Conservation (phyloP, 192 early-diverging fungal genomes). For the Coemansia nantahalensis region DNA sequence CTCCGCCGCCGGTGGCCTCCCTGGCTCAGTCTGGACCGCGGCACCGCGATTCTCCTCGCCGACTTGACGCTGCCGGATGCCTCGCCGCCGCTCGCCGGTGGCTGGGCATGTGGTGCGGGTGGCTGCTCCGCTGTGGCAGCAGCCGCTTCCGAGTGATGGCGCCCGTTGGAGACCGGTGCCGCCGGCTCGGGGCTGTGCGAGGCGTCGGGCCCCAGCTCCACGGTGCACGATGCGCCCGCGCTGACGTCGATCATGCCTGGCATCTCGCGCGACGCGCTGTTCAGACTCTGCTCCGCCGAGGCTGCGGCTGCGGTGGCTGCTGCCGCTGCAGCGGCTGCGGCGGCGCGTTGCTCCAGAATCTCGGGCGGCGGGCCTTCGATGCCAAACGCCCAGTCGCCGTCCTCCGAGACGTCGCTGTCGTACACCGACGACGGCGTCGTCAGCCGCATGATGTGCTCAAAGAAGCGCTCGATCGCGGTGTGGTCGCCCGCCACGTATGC, state of each 20-base stretch:
- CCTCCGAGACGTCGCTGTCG: slow-evolving; percentile 33
- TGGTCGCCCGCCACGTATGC: slow-evolving; percentile 47
- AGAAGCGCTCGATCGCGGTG: slow-evolving; percentile 48
- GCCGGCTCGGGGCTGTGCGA: too few species aligned
- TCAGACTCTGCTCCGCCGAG: not conserved
- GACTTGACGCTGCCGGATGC: not conserved
- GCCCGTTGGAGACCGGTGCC: not conserved
- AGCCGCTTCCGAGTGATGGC: not conserved
- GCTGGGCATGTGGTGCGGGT: too few species aligned
- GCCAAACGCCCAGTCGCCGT: slow-evolving; percentile 51
- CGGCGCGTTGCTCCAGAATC: slow-evolving; percentile 14
- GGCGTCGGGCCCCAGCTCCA: slow-evolving; percentile 4
- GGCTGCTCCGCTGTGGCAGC: slow-evolving; percentile 3
- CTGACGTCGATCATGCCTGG: slow-evolving; percentile 38
- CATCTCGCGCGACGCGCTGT: slow-evolving; percentile 21
- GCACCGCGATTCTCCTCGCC: slow-evolving; percentile 21
- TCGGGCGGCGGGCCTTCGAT: slow-evolving; percentile 45
- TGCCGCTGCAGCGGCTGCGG: not conserved
- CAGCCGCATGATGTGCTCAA: slow-evolving; percentile 46
- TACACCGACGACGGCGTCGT: slow-evolving; percentile 40
- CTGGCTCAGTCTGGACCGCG: slow-evolving; percentile 13
- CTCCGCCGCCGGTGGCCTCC: not conserved
- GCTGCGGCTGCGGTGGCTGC: not conserved
- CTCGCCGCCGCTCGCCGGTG: too few species aligned
- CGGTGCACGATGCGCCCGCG: slow-evolving; percentile 19